Evolutionary conservation across 768 basidiomycete species (phyloP), one percentile per base, ranked within the genome.

Genomic region (Pholiota molesta): DNA sequence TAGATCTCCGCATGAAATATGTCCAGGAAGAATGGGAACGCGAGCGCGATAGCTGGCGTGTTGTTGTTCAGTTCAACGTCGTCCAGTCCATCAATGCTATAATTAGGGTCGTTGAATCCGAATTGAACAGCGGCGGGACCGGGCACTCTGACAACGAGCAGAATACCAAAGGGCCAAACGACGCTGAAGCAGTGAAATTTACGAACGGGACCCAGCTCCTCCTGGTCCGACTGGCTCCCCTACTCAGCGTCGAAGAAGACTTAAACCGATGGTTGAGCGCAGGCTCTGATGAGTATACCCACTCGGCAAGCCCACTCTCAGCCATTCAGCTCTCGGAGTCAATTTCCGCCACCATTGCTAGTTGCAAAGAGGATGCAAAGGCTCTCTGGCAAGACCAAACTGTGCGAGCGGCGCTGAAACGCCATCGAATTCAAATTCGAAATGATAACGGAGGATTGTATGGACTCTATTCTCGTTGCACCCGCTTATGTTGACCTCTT

Each of bases 41-140:
- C 52, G 91, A 94, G 68, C 87, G 90, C 23, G 75, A 81, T n/a
- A 86, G 88, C 47, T 94, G 92, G 92, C 84, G 88, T 23, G 79
- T 86, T 0, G 88, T 93, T 60, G 84, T 94, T 13, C 91, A 91
- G 64, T 86, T 94, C 59, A 94, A 94, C 73, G 81, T 94, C 65
- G 85, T 93, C 39, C 87, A 84, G 55, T 87, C 88, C 42, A 81
- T 92, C 66, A 87, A 84, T 47, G 77, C 78, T 63, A 86, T 94
- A 61, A 82, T 91, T 61, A 81, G 83, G 57, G 80, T 85, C 57
- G 73, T 93, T 55, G 79, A 85, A 65, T 75, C 78, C 5, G 87
- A 87, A 54, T 74, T 87, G 71, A 77, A 78, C 64, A 77, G 78
- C 2, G 73, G 79, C 5, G 60, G 65, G 10, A 69, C 67, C 0